phyloP scores from a whole-genome alignment of 192 early-diverging fungal species.

The Coemansia reversa region DNA sequence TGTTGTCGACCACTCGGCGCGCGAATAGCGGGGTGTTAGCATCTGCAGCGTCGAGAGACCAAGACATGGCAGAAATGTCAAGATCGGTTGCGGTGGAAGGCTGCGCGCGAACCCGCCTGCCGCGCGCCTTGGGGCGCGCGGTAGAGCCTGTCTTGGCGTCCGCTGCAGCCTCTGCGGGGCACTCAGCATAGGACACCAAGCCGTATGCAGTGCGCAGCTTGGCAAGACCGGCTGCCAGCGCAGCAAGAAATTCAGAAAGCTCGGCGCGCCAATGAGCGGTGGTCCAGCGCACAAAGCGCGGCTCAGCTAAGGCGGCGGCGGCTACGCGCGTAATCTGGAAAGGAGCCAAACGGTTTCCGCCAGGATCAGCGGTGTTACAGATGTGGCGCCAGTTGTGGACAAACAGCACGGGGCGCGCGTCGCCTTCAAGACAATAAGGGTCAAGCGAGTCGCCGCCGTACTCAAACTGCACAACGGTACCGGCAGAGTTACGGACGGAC shows the following conservation, averaged over 20 bases:
- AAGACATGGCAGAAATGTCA: background rate
- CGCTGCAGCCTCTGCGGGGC: slow-evolving; percentile 13
- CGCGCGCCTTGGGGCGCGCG: slow-evolving; percentile 10
- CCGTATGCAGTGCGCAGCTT: slow-evolving; percentile 52
- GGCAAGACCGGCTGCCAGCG: slow-evolving; percentile 60
- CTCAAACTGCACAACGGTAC: slow-evolving; percentile 88
- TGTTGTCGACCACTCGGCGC: slow-evolving; percentile 62
- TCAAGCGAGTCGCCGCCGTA: slow-evolving; percentile 98
- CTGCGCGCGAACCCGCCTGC: slow-evolving; percentile 9
- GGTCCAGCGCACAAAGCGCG: slow-evolving; percentile 40
- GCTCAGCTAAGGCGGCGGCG: slow-evolving; percentile 50
- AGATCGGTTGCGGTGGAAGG: slow-evolving; percentile 7
- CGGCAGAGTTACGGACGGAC: slow-evolving; percentile 90
- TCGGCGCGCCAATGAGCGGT: slow-evolving; percentile 61
- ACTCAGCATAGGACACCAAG: slow-evolving; percentile 19
- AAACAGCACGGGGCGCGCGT: slow-evolving; percentile 85
- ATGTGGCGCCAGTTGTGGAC: slow-evolving; percentile 75
- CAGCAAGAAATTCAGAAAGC: slow-evolving; percentile 59
- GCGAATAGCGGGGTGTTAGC: slow-evolving; percentile 25
- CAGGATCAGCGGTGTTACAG: slow-evolving; percentile 22
- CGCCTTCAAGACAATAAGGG: slow-evolving; percentile 89
- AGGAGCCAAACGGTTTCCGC: slow-evolving; percentile 37
- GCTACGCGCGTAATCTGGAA: slow-evolving; percentile 55
- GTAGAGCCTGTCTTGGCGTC: slow-evolving; percentile 30
- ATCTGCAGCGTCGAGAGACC: slow-evolving; percentile 35